Conservation (phyloP, 257 asterid species). For the Catharanthus roseus region DNA sequence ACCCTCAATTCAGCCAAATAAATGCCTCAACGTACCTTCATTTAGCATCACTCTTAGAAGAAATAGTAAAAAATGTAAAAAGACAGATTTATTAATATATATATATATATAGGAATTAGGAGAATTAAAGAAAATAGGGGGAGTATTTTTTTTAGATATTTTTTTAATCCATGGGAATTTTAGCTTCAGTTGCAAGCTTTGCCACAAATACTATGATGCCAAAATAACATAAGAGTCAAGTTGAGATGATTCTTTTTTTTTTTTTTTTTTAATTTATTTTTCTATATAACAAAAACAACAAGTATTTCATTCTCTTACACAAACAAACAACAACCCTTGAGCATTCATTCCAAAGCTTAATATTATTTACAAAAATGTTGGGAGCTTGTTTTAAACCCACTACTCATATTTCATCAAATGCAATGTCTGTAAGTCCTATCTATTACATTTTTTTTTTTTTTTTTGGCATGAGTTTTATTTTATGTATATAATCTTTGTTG, state of each 20-base stretch:
- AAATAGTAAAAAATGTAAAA: no score
- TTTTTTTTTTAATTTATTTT: no score
- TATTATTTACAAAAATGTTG: constrained; percentile 26
- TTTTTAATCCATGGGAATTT: not conserved
- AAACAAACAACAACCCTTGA: not conserved
- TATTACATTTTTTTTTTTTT: not conserved
- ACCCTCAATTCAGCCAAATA: no score
- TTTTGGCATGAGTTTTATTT: not conserved
- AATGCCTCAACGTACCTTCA: no score
- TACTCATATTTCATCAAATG: constrained; percentile 20
- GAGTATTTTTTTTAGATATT: no score
- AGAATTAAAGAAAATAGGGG: no score
- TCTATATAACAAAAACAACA: no score
- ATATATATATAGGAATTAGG: no score
- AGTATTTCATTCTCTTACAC: not conserved
- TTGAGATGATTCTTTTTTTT: not conserved
- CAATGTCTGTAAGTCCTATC: constrained; percentile 35
- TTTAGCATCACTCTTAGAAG: no score
- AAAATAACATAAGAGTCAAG: constrained; percentile 2
- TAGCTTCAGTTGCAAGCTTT: constrained; percentile 4
- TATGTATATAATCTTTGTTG: not conserved
- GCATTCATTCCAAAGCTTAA: no score
- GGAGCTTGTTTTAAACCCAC: constrained; percentile 40
- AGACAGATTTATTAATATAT: no score
- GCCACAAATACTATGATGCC: not conserved